Evolutionary conservation across 805 yeast species (phyloP).

Genomic region (Osmozyma mogii): DNA sequence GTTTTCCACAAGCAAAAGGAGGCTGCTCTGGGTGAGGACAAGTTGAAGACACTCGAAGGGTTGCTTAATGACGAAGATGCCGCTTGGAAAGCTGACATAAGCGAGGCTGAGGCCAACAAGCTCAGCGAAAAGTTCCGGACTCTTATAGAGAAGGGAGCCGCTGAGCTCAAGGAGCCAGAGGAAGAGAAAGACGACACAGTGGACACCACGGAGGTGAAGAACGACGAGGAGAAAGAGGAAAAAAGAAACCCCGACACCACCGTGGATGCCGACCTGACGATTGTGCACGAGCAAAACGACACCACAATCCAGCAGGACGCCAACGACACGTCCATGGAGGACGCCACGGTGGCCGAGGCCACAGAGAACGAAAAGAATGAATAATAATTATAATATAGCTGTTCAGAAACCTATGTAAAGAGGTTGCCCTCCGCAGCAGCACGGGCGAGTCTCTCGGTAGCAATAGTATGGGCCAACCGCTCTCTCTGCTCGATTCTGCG

Average conservation of each 20-base stretch:
- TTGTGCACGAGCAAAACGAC: conserved; percentile 39
- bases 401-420: conserved; percentile 1
- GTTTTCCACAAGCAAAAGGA: conserved; percentile 35
- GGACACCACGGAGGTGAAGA: conserved; percentile 9
- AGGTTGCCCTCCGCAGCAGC: conserved; percentile 39
- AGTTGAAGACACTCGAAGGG: conserved; percentile 24
- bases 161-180: conserved; percentile 14
- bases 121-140: conserved; percentile 23
- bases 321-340: conserved; percentile 42
- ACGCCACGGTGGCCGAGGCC: conserved; percentile 23
- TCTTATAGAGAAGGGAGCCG: conserved; percentile 35
- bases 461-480: conserved; percentile 44
- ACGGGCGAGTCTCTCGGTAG: conserved; percentile 44
- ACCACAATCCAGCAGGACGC: conserved; percentile 41
- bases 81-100: conserved; percentile 48
- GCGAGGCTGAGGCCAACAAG: conserved; percentile 26
- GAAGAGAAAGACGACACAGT: conserved; percentile 8
- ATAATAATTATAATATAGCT: neutral
- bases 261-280: conserved; percentile 43
- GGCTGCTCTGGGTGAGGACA: conserved; percentile 20
- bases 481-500: conserved; percentile 57
- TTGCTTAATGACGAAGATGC: conserved; percentile 41
- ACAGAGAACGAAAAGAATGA: neutral
- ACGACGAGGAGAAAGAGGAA: conserved; percentile 4
- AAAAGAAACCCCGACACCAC: conserved; percentile 14